Base-by-base conservation (phyloP, 345 rosid genomes). In the Camelina laxa region DNA sequence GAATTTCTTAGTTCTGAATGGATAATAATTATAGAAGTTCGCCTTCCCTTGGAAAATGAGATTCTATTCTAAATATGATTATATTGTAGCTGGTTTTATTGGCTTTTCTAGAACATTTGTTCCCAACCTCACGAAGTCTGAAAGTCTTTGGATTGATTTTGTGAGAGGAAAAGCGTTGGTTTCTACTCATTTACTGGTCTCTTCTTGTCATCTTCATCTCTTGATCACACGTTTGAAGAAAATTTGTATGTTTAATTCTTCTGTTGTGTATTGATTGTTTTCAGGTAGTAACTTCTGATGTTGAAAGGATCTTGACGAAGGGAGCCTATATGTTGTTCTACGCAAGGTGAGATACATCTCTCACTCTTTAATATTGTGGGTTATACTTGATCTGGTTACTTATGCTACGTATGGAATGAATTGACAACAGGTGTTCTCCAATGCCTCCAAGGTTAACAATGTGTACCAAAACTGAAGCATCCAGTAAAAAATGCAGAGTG, bases 261-360 rank as follows among this genome's bases (percentile, higher is more conserved):
- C 13, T 48, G 7, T 33, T 62, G 50, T 55, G 35, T 54, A 5
- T 68, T 58, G 71, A 54, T 83, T 35, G 21, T 73, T 80, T 47
- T 58, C 80, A 96, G 99, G 97, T 96, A 60, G 86, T 87, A 61
- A 53, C 86, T 20, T 82, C 83, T 58, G 96, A 91, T 16, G 82
- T 86, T 59, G 97, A 84, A 73, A 86, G 81, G 74, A 90, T 92
- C 67, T 77, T 91, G 67, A 75, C 82, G 13, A 79, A 83, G 74
- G 90, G 91, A 31, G 99, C 97, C 16, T 92, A 91, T 82, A 89
- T 92, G 93, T 87, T 96, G 69, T 87, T 96, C 51, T 96, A 96
- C 67, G 85, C 96, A 62, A 91, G 99, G 99, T 96, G 74, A 76
- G 44, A 22, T 70, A 57, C 38, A 8, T 36, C 27, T 38, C 48